A percentile compares a stretch with the other conserved stretches of the same genome.
These are phyloP conservation scores for Umbelopsis vinacea DNA, from an alignment of 192 early-diverging fungal species.

Conservation along the genomic window DNA sequence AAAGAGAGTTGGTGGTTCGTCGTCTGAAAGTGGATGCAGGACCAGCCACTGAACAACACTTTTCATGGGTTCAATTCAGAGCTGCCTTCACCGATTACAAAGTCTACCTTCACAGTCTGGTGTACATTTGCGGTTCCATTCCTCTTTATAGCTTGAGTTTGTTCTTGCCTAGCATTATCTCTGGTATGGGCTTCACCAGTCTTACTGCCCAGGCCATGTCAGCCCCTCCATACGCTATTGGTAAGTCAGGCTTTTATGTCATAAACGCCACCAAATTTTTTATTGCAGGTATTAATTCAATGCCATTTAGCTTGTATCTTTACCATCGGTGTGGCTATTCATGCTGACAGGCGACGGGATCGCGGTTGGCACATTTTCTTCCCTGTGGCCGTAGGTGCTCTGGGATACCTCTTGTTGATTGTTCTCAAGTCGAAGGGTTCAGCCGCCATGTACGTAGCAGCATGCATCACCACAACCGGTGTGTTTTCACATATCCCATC, in stretches of 20 bases:
- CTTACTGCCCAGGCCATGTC: slow-evolving; percentile 54
- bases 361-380: slow-evolving; percentile 51
- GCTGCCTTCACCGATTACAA: slow-evolving; percentile 53
- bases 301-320: slow-evolving; percentile 31
- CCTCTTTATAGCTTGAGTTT: slow-evolving; percentile 68
- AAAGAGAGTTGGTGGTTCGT: slow-evolving; percentile 46
- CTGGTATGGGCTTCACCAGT: slow-evolving; percentile 62
- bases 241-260: slow-evolving; percentile 26
- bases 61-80: slow-evolving; percentile 56
- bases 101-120: slow-evolving; percentile 51
- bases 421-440: slow-evolving; percentile 33
- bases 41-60: slow-evolving; percentile 47
- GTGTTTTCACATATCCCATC: slow-evolving; percentile 60
- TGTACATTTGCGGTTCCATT: slow-evolving; percentile 67
- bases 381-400: slow-evolving; percentile 43
- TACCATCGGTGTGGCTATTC: slow-evolving; percentile 39
- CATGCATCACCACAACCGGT: slow-evolving; percentile 45
- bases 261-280: too few relatives aligned
- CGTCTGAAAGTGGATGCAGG: slow-evolving; percentile 56
- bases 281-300: background rate
- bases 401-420: slow-evolving; percentile 55
- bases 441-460: slow-evolving; percentile 48
- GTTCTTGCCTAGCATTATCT: slow-evolving; percentile 75
- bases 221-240: slow-evolving; percentile 55
- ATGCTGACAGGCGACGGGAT: slow-evolving; percentile 44